Evolutionary conservation across 2,329 filamentous ascomycete species (phyloP), one percentile per base, ranked within the genome.

Genomic region (Aspergillus sp.): DNA sequence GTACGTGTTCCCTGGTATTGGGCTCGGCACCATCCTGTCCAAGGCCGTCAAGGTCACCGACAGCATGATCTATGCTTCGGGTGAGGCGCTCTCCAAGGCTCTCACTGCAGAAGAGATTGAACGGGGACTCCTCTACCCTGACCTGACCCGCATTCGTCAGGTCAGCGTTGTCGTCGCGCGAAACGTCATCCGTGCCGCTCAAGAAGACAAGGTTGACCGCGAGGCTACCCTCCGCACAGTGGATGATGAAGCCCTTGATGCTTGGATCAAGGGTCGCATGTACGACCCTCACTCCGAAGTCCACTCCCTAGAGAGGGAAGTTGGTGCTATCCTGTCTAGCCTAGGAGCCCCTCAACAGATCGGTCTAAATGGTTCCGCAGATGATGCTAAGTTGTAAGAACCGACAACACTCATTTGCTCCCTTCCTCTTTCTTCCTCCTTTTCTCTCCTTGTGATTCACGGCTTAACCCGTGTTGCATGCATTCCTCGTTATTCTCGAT

Each of bases 1-100:
- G 81, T 97, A 97, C 73, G 90, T 99, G 61, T 99, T 99, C 87
- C 95, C 95, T 0, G 95, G 93, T 70, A 90, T 98, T 59, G 95
- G 95, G 57, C 87, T 98, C 31, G 95, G 93, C 60, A 90, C 93
- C 64, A 97, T 98, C 71, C 85, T 98, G 49, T 88, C 89, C 78
- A 96, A 97, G 82, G 85, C 92, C 12, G 87, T 90, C 64, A 87
- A 87, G 67, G 83, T 98, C 65, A 98, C 93, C 5, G 91, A 97
- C 74, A 86, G 89, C 76, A 99, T 99, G 95, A 92, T 99, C 71
- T 98, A 98, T 79, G 92, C 90, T 50, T 93, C 93, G 33, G 95
- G 91, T 27, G 88, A 89, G 41, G 89, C 91, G 4, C 85, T 98
- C 19, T 85, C 91, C 15, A 87, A 86, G 58, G 87, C 89, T 35